Conservation (phyloP, 2,329 filamentous ascomycete species). For the Byssothecium circinans region DNA sequence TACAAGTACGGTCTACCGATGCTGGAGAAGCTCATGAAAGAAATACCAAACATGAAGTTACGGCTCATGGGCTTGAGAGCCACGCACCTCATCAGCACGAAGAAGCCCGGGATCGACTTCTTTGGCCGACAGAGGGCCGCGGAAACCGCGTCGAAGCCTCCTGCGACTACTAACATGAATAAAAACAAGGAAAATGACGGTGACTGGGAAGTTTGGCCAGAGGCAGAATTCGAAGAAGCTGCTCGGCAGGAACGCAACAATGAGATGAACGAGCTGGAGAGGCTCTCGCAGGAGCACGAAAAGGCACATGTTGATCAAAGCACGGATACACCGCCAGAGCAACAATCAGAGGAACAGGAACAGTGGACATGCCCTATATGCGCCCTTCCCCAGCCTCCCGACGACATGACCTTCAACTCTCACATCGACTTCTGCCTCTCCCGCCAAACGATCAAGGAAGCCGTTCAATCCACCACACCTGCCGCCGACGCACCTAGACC, state of each 20-base stretch:
- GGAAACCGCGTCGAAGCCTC: conserved; percentile 10
- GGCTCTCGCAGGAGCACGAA: conserved; percentile 61
- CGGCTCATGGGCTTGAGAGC: conserved; percentile 87
- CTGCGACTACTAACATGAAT: conserved; percentile 17
- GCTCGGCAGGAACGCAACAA: conserved; percentile 62
- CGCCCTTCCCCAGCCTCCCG: conserved; percentile 68
- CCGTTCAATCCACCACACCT: conserved; percentile 58
- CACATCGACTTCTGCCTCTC: conserved; percentile 94
- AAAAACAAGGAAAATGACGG: conserved; percentile 47
- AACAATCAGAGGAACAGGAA: conserved; percentile 27
- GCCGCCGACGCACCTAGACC: background rate
- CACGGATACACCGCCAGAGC: conserved; percentile 22
- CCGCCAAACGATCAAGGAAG: conserved; percentile 80
- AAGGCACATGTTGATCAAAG: conserved; percentile 10
- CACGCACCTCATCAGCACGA: conserved; percentile 83
- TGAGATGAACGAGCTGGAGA: conserved; percentile 63
- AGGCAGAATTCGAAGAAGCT: conserved; percentile 66
- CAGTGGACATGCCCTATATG: conserved; percentile 91
- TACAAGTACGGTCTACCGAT: conserved; percentile 82
- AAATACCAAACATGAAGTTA: conserved; percentile 76
- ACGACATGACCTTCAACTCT: conserved; percentile 80
- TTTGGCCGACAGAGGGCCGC: conserved; percentile 60
- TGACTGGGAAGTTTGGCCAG: conserved; percentile 70
- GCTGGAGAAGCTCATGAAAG: conserved; percentile 78
- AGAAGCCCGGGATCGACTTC: conserved; percentile 78